Evolutionary conservation across 169 alveolate genomes (phyloP), one percentile per base, ranked within the genome.

Genomic region (Perkinsus olseni): DNA sequence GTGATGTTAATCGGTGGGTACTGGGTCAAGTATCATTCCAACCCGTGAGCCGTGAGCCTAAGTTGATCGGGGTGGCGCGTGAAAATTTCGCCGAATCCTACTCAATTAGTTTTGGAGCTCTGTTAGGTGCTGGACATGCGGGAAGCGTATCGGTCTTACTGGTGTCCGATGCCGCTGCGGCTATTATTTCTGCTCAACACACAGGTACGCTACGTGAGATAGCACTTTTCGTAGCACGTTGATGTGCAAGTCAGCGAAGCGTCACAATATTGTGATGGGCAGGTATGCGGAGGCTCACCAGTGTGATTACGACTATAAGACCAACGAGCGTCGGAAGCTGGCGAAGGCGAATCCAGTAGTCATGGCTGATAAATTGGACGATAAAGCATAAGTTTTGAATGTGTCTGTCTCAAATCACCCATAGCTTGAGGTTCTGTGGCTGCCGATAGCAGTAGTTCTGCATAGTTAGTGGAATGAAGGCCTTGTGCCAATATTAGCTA

Each of bases 111-210:
- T 21, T 24, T 62, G 0, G 28, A 62, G 82, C 82, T 62, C 92
- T 21, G 13, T 39, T 21, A 91, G 74, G 74, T 91, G 92, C 38
- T 91, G 92, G 92, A 91, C 92, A 21, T 91, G 92, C 34, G 74
- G 74, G 92, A 91, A 91, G 31, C 51, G 74, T 24, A 91, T 91
- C 34, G 92, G 92, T 91, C 74, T 91, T 3, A 91, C 92, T 39
- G 92, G 92, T 39, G 74, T 91, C 1, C 13, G 74, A 91, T 91
- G 92, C 74, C 51, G 92, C 34, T 91, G 92, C 38, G 92, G 92
- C 17, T 91, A 91, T 91, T 39, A 39, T 91, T 91, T 91, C 74
- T 91, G 92, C 34, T 39, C 74, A 21, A 39, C 51, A 21, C 92
- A 91, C 34, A 91, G 92, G 82, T 21, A 62, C 82, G 1, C 82